Conservation (phyloP, 768 basidiomycete species). For the Suillus subluteus region DNA sequence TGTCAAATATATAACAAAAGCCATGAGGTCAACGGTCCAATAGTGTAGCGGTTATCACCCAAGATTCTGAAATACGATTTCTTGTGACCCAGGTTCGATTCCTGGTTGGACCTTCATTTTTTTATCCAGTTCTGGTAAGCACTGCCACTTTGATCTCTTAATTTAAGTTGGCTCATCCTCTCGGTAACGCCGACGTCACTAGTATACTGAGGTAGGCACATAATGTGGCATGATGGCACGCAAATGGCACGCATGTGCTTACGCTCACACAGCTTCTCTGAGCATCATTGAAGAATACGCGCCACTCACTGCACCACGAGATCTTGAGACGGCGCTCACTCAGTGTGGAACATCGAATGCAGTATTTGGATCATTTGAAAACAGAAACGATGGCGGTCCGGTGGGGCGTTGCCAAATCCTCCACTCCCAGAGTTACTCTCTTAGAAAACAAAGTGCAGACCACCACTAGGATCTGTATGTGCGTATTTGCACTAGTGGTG, state of each 20-base stretch:
- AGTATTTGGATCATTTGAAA: not conserved
- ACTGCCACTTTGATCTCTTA: no score
- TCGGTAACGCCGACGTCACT: no score
- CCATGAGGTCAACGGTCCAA: not conserved
- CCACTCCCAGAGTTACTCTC: no score
- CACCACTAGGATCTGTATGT: no score
- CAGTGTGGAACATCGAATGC: not conserved
- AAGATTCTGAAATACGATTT: conserved; percentile 19
- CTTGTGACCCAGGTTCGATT: conserved; percentile 22
- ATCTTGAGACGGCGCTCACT: not conserved
- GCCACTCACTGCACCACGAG: not conserved
- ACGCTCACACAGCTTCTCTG: not conserved
- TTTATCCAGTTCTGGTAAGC: not conserved
- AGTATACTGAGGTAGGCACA: not conserved
- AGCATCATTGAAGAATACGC: not conserved
- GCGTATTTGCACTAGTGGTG: no score
- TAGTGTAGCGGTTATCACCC: conserved; percentile 25
- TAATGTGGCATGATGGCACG: not conserved
- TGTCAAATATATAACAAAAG: not conserved
- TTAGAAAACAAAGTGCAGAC: no score
- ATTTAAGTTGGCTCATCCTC: no score
- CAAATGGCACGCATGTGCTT: not conserved
- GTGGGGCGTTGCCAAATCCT: no score
- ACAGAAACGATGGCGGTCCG: not conserved
- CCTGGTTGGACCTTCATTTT: conserved; percentile 18